phyloP scores from a whole-genome alignment of 805 yeast species.

The Lachancea kluyveri region DNA sequence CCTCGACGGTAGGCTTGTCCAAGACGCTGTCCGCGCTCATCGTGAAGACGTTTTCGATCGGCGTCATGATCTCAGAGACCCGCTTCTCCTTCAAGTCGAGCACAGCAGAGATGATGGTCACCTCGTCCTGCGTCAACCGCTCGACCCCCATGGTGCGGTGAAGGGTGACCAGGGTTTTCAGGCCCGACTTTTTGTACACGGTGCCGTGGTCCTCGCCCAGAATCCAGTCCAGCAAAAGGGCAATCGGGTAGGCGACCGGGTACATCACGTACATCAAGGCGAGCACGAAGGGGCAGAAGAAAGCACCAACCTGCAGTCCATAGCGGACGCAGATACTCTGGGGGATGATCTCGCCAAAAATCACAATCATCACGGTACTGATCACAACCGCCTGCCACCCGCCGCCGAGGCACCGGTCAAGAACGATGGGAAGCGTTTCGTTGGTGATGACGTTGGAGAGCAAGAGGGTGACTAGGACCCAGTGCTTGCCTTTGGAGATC shows the following conservation, averaged over 20 bases:
- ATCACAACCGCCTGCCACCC: constrained; percentile 96
- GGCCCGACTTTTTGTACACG: constrained; percentile 84
- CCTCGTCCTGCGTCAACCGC: constrained; percentile 88
- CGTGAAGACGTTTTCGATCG: constrained; percentile 82
- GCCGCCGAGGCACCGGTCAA: constrained; percentile 90
- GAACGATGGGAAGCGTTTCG: constrained; percentile 88
- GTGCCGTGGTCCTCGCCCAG: constrained; percentile 97
- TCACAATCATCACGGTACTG: constrained; percentile 87
- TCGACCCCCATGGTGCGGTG: constrained; percentile 96
- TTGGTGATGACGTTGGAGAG: constrained; percentile 87
- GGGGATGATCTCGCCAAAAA: constrained; percentile 95
- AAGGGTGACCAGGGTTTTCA: constrained; percentile 86
- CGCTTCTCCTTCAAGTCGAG: constrained; percentile 88
- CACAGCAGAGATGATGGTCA: constrained; percentile 90
- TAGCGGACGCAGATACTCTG: constrained; percentile 90
- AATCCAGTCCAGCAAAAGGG: constrained; percentile 68
- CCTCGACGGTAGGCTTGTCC: constrained; percentile 80
- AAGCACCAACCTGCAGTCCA: constrained; percentile 87
- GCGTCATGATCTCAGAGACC: constrained; percentile 87
- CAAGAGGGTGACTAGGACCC: constrained; percentile 88
- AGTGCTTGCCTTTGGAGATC: constrained; percentile 83
- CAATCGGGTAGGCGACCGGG: constrained; percentile 90
- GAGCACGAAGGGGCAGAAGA: constrained; percentile 83
- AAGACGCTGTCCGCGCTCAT: constrained; percentile 76
- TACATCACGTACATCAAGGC: constrained; percentile 81